These are phyloP conservation scores for Dendryphion nanum DNA, from an alignment of 2,329 filamentous ascomycete genomes.

Conservation along the genomic window DNA sequence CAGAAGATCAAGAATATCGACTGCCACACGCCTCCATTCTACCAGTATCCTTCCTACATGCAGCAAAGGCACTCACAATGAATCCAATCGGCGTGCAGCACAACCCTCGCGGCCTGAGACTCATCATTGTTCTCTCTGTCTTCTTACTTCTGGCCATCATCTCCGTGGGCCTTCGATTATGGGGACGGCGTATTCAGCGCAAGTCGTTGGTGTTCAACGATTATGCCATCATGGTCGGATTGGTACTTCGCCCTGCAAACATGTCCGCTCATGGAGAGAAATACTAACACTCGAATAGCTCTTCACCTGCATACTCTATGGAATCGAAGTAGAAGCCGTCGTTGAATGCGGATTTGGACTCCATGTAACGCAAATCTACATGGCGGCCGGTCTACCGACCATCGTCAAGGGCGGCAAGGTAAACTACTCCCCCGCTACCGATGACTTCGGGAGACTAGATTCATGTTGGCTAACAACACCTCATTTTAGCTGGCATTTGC, in stretches of 20 bases:
- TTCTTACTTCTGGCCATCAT: conserved; percentile 6
- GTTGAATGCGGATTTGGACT: conserved; percentile 5
- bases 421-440: too few species aligned
- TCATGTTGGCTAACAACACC: too few species aligned
- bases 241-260: conserved; percentile 1
- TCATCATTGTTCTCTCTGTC: conserved; percentile 6
- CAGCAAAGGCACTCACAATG: too few species aligned
- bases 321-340: conserved; percentile 2
- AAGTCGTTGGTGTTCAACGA: conserved; percentile 6
- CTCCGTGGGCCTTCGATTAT: conserved; percentile 2
- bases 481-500: conserved; percentile 6
- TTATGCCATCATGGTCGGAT: conserved; percentile 4
- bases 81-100: neutral
- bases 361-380: conserved; percentile 2
- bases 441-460: too few species aligned
- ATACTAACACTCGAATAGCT: neutral
- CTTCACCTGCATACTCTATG: neutral
- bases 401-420: conserved; percentile 5
- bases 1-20: too few species aligned
- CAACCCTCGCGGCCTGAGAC: neutral
- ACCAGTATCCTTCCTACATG: too few species aligned
- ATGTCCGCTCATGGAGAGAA: neutral
- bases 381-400: conserved; percentile 4
- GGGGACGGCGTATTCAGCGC: conserved; percentile 3
- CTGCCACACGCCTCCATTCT: too few species aligned